These are phyloP conservation scores for Ganoderma lingzhi DNA, from an alignment of 1,284 basidiomycete genomes.

Conservation along the genomic window DNA sequence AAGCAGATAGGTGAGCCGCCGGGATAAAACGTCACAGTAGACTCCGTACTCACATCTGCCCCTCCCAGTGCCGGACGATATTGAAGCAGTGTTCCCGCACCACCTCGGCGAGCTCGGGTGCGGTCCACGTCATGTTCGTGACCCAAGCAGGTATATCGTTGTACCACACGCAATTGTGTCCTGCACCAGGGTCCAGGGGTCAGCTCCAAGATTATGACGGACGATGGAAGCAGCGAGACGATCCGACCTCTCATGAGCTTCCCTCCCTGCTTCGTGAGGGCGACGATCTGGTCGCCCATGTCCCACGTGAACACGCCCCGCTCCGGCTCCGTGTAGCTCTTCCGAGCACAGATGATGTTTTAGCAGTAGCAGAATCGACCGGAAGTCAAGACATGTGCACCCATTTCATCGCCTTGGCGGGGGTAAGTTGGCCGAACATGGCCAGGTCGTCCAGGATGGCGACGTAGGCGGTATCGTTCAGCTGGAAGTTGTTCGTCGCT, in stretches of 20 bases:
- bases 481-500: conserved; percentile 63
- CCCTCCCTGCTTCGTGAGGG: conserved; percentile 51
- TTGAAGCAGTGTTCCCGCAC: conserved; percentile 54
- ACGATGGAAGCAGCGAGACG: background rate
- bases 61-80: conserved; percentile 57
- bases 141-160: conserved; percentile 62
- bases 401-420: conserved; percentile 66
- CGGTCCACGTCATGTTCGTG: conserved; percentile 49
- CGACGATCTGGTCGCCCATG: conserved; percentile 53
- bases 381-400: conserved; percentile 37
- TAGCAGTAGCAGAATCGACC: background rate
- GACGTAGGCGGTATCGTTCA: conserved; percentile 55
- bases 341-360: background rate
- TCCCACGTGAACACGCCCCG: conserved; percentile 56
- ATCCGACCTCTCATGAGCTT: conserved; percentile 42
- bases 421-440: conserved; percentile 59
- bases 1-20: background rate
- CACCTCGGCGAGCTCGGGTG: conserved; percentile 51
- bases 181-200: conserved; percentile 6
- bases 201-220: too few relatives aligned
- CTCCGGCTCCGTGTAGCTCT: conserved; percentile 61
- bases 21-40: background rate
- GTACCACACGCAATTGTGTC: conserved; percentile 64
- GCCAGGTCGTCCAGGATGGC: conserved; percentile 48
- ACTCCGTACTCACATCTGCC: conserved; percentile 50